Conservation (phyloP, 257 asterid genomes). For the Knoxia roxburghii region DNA sequence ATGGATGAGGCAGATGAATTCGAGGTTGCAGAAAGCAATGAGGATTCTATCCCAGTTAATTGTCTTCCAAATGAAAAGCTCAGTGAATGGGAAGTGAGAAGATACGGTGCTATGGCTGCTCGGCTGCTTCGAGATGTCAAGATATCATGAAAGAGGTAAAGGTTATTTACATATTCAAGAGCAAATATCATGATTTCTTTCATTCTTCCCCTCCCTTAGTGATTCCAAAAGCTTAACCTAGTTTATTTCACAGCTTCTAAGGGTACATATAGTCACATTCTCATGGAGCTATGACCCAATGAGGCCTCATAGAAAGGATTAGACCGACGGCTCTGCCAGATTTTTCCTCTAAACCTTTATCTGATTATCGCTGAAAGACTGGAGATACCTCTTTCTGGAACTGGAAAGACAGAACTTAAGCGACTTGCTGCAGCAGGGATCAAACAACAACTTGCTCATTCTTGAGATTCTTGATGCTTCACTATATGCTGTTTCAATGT, state of each 20-base stretch:
- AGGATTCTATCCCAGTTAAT: slow-evolving; percentile 14
- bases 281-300: not conserved
- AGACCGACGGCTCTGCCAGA: not conserved
- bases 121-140: slow-evolving; percentile 79
- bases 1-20: slow-evolving; percentile 23
- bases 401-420: not conserved
- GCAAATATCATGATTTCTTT: not conserved
- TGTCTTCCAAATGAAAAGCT: slow-evolving; percentile 34
- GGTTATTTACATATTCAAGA: slow-evolving; percentile 8
- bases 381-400: not conserved
- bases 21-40: slow-evolving; percentile 20
- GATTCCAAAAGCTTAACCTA: not conserved
- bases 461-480: not conserved
- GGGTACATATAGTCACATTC: too few species aligned
- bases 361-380: not conserved
- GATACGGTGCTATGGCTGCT: slow-evolving; percentile 96
- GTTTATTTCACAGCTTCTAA: not conserved
- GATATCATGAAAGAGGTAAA: slow-evolving; percentile 39
- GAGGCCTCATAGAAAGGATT: not conserved
- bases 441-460: not conserved
- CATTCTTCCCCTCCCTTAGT: not conserved
- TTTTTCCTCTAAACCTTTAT: not conserved
- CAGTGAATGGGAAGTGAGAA: slow-evolving; percentile 83
- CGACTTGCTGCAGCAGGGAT: not conserved
- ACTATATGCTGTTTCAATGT: too few species aligned